Conservation (phyloP, 257 asterid genomes). For the Gentiana macrophylla region DNA sequence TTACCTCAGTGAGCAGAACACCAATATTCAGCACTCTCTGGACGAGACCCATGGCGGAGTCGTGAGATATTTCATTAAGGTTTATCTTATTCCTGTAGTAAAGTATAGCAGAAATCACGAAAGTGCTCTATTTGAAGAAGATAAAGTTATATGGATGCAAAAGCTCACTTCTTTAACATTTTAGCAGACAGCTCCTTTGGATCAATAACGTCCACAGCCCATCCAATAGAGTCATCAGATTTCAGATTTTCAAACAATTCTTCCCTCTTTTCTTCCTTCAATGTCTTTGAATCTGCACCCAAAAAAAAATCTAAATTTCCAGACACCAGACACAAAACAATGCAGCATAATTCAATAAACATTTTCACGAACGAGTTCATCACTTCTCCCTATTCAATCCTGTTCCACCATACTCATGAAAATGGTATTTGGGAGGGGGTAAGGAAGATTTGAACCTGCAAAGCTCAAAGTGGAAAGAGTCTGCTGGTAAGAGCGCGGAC, state of each 20-base stretch:
- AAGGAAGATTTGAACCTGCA: conserved; percentile 44
- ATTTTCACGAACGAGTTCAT: too few species aligned
- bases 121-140: background rate
- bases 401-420: background rate
- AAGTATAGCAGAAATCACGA: conserved; percentile 11
- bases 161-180: conserved; percentile 74
- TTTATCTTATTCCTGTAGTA: conserved; percentile 67
- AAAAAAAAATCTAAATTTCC: background rate
- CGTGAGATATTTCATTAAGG: conserved; percentile 88
- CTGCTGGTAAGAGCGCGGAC: conserved; percentile 70
- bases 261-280: conserved; percentile 94
- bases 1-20: conserved; percentile 87
- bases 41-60: conserved; percentile 90
- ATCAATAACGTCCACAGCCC: conserved; percentile 93
- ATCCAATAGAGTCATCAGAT: conserved; percentile 71
- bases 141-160: conserved; percentile 5
- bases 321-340: too few species aligned
- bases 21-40: conserved; percentile 57
- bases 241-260: conserved; percentile 79
- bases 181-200: conserved; percentile 90
- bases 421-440: background rate
- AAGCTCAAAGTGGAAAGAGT: conserved; percentile 71
- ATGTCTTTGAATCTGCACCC: conserved; percentile 73
- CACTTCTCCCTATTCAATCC: too few species aligned
- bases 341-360: too few species aligned